Base-by-base conservation (phyloP, 139 green algal species). In the Chlamydomonas schloesseri region DNA sequence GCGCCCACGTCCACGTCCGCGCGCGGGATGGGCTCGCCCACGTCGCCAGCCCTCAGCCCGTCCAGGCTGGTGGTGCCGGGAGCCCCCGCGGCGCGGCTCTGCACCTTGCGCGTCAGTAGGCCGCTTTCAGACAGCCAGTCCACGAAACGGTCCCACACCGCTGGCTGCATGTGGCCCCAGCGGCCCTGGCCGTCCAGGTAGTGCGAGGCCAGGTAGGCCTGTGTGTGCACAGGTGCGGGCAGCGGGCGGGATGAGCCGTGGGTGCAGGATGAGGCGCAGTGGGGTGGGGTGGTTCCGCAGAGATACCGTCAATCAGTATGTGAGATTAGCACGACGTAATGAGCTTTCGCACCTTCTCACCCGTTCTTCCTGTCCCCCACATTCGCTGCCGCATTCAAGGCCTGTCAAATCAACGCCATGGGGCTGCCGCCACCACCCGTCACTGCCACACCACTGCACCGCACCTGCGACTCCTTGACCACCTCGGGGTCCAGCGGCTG, bases 121-220 rank as follows among this genome's bases (percentile, higher is more conserved):
- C 93, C 91, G 3, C 47, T 79, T 1, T 83, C 55, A 15, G 78
- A 82, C 71, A 98, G 89, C 93, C 93, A 98, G 82, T 97, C 93
- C 57, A 98, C 75, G 89, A 97, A 98, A 0, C 28, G 47, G 15
- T 93, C 87, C 93, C 94, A 97, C 31, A 88, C 83, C 21, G 33
- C 15, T 2, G 58, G 26, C 78, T 79, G 71, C 87, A 93, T 93
- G 37, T 71, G 77, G 76, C 86, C 85, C 89, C 85, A 90, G 37
- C 42, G 75, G 18, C 75, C 83, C 34, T 68, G 37, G 29, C n/a
- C n/a, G 62, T 84, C 78, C 62, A 88, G 79, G 26, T 75, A 55
- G 79, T 90, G 86, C 53, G 78, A 42, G 34, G 57, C 34, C 10
- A 89, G 73, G 81, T 88, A 90, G 42, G 79, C 79, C 84, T 89